phyloP scores from a whole-genome alignment of 345 rosid species.

The Microthlaspi erraticum region DNA sequence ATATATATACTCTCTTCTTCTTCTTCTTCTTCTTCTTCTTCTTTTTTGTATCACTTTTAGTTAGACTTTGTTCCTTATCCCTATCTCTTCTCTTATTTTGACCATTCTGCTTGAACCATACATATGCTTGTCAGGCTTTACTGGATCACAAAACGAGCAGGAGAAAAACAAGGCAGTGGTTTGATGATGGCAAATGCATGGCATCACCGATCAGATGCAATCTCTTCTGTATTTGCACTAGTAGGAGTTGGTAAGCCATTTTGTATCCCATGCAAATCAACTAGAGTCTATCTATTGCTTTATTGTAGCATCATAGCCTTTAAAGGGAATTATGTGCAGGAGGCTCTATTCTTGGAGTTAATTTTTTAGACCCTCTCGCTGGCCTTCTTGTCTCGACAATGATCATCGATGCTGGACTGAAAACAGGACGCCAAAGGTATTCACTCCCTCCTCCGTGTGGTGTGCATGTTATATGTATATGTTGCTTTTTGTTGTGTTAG shows the following conservation, averaged over 20 bases:
- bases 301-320: not conserved
- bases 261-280: slow-evolving; percentile 7
- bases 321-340: slow-evolving; percentile 54
- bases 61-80: slow-evolving; percentile 10
- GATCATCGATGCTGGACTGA: slow-evolving; percentile 81
- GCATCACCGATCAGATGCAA: slow-evolving; percentile 98
- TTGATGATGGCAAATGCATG: slow-evolving; percentile 99
- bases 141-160: slow-evolving; percentile 91
- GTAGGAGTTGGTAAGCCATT: slow-evolving; percentile 79
- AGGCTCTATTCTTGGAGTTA: slow-evolving; percentile 87
- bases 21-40: not conserved
- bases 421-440: slow-evolving; percentile 91
- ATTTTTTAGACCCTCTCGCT: slow-evolving; percentile 90
- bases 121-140: slow-evolving; percentile 60
- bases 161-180: slow-evolving; percentile 86
- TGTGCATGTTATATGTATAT: not conserved
- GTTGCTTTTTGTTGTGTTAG: slow-evolving; percentile 14
- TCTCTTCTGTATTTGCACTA: slow-evolving; percentile 90
- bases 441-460: not conserved
- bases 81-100: slow-evolving; percentile 2
- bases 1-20: not conserved
- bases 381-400: slow-evolving; percentile 89
- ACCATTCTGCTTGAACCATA: slow-evolving; percentile 8
- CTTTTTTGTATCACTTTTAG: too few species aligned
- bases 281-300: too few species aligned